Evolutionary conservation across 2,329 filamentous ascomycete species (phyloP).

Genomic region (Clarireedia homoeocarpa): DNA sequence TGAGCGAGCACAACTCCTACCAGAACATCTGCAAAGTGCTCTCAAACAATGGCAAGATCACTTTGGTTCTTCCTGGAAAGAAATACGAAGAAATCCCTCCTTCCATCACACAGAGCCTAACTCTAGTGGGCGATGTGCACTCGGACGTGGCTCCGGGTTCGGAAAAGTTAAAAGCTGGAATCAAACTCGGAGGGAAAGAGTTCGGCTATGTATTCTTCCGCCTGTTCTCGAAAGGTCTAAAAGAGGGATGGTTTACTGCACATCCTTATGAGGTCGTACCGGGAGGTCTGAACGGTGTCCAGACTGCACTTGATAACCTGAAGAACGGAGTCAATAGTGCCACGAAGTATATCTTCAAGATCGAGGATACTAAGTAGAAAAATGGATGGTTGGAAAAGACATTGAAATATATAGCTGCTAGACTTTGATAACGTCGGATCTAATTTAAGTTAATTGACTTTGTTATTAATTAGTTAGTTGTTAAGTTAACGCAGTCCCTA

Average conservation of each 20-base stretch:
- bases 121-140: conserved; percentile 21
- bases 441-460: not conserved
- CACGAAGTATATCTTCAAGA: conserved; percentile 53
- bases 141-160: conserved; percentile 10
- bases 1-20: conserved; percentile 24
- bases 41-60: conserved; percentile 28
- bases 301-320: conserved; percentile 45
- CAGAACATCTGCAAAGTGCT: conserved; percentile 24
- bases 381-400: not conserved
- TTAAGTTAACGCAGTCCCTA: too few species aligned
- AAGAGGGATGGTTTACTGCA: conserved; percentile 41
- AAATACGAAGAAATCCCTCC: conserved; percentile 33
- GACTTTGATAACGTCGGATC: not conserved
- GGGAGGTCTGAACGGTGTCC: conserved; percentile 40
- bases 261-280: conserved; percentile 45
- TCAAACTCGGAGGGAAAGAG: conserved; percentile 20
- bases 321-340: conserved; percentile 53
- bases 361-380: conserved; percentile 23
- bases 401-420: not conserved
- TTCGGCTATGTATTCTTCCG: conserved; percentile 23
- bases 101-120: conserved; percentile 15
- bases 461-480: too few species aligned
- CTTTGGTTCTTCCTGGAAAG: conserved; percentile 35
- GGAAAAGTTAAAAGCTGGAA: conserved; percentile 13
- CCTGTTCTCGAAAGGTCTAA: conserved; percentile 33